Base-by-base conservation (phyloP, 2,329 filamentous ascomycete species). In the Thelonectria olida region DNA sequence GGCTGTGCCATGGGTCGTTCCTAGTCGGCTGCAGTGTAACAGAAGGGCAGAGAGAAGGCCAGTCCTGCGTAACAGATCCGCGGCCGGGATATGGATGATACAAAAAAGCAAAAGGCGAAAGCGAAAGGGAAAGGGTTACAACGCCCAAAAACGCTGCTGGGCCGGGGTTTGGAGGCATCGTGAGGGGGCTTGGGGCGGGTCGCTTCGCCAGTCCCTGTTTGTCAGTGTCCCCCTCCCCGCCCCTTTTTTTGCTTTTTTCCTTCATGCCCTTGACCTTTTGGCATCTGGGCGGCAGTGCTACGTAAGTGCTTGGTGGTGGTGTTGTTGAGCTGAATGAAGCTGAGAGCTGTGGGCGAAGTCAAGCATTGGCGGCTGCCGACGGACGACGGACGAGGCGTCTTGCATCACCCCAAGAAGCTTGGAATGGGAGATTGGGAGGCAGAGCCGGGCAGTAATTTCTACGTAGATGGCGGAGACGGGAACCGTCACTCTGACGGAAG, bases 51-150 rank as follows among this genome's bases (percentile, higher is more conserved):
- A 42, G 17, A 27, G 20, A 34, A 51, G 22, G 31, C 3, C 20
- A 2, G 4, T 55, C 58, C 62, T 67, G 38, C 57, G 55, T 56
- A 67, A 56, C 45, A 68, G 68, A 70, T 70, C 68, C 64, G 57
- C 68, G 61, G 41, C 64, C 62, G 50, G 68, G 68, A 69, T 70
- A 59, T 59, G 28, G 58, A 69, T 31, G 28, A 7, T 31, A 31
- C 28, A 31, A 60, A 64, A 69, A 56, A 49, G 52, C 22, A 39
- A n/a, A 17, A 23, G 36, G 50, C 20, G 45, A 25, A 25, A n/a
- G n/a, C n/a, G 19, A 34, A 19, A 31, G 17, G 22, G 44, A 34
- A 36, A 50, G 58, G 47, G 53, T 59, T 58, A 34, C 47, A 22
- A 9, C 27, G n/a, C 12, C 15, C n/a, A n/a, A n/a, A n/a, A n/a